A percentile compares a stretch with the other conserved stretches of the same genome.
phyloP scores from a whole-genome alignment of 202 grass and related monocot species.

The Saccharum hybrid region DNA sequence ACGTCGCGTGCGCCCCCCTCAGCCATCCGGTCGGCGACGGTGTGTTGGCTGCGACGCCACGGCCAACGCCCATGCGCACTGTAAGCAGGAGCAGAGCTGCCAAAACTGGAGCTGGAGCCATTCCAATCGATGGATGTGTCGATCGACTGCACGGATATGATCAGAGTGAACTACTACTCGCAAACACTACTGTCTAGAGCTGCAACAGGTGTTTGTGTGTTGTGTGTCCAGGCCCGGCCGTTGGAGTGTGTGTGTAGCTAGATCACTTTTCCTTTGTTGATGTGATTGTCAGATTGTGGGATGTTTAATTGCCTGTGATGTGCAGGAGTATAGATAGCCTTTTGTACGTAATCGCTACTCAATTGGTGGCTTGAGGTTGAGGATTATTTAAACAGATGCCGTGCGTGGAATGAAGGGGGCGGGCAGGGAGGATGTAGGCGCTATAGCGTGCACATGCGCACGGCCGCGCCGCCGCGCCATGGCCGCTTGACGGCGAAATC shows the following conservation, averaged over 20 bases:
- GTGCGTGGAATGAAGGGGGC: background rate
- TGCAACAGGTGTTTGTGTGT: too few species aligned
- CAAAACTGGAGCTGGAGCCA: background rate
- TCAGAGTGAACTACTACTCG: background rate
- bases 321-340: too few species aligned
- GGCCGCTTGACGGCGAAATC: background rate
- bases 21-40: background rate
- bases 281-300: too few species aligned
- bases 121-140: background rate
- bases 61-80: background rate
- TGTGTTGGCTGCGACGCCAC: background rate
- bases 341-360: background rate
- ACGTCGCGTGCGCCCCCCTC: conserved; percentile 4
- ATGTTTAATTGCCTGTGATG: too few species aligned
- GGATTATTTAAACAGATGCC: background rate
- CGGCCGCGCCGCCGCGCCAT: background rate
- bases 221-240: too few species aligned
- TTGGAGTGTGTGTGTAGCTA: too few species aligned
- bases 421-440: background rate
- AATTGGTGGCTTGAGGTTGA: background rate
- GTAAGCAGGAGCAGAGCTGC: background rate
- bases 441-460: background rate
- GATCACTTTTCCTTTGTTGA: too few species aligned
- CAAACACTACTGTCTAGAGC: too few species aligned
- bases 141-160: background rate